Percentiles rank a stretch among this genome's conserved stretches.
These are phyloP conservation scores for Lodderomyces jiufengensis DNA, from an alignment of 1,139 yeast genomes.

Conservation along the genomic window DNA sequence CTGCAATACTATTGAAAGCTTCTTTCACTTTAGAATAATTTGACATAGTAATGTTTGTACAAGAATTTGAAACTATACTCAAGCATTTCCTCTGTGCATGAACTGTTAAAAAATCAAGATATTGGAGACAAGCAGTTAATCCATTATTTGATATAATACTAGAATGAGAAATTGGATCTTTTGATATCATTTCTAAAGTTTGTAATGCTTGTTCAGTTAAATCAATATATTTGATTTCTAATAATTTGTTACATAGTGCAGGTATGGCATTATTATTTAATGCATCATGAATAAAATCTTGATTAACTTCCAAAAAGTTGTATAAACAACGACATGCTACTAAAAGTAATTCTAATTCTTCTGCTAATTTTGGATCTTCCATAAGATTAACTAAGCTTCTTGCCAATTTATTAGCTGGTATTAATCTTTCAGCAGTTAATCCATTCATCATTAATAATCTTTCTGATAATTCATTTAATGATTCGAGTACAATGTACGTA, in stretches of 20 bases:
- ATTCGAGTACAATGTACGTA: conserved; percentile 49
- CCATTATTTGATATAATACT: conserved; percentile 59
- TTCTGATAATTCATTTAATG: conserved; percentile 61
- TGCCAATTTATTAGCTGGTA: conserved; percentile 62
- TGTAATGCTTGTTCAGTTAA: conserved; percentile 89
- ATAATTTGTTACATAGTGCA: conserved; percentile 60
- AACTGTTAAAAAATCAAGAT: conserved; percentile 81
- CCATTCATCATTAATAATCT: conserved; percentile 66
- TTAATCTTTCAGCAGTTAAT: conserved; percentile 54
- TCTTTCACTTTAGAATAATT: conserved; percentile 50
- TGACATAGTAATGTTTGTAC: conserved; percentile 44
- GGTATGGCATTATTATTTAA: conserved; percentile 67
- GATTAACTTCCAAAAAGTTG: conserved; percentile 75
- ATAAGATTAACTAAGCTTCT: conserved; percentile 56
- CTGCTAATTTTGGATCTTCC: conserved; percentile 54
- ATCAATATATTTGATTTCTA: conserved; percentile 81
- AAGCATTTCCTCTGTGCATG: conserved; percentile 88
- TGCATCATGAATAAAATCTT: conserved; percentile 61
- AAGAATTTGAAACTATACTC: conserved; percentile 72
- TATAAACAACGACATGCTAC: conserved; percentile 84
- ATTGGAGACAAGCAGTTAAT: conserved; percentile 63
- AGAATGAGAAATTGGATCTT: conserved; percentile 48
- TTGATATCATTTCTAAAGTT: conserved; percentile 65
- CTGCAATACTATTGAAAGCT: conserved; percentile 59
- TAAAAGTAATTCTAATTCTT: conserved; percentile 73